Conservation (phyloP, 2,329 filamentous ascomycete genomes). For the Claviceps capensis region DNA sequence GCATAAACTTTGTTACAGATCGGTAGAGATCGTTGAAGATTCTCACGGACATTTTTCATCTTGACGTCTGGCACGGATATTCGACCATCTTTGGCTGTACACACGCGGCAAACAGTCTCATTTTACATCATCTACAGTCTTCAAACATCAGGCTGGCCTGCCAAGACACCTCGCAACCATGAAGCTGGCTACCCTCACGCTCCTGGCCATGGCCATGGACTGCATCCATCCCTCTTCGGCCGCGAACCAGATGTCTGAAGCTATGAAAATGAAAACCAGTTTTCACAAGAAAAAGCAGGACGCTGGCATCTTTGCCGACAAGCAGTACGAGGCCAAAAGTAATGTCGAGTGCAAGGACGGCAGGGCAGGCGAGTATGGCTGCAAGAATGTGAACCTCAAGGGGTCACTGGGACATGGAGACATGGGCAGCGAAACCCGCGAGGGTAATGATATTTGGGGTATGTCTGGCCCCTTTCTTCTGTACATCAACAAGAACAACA, state of each 20-base stretch:
- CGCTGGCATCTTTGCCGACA: background rate
- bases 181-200: background rate
- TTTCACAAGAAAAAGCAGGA: background rate
- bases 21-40: too few species aligned
- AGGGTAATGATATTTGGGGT: constrained; percentile 23
- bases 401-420: constrained; percentile 23
- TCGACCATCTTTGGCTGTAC: background rate
- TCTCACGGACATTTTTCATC: background rate
- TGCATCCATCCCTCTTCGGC: background rate
- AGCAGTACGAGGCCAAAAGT: background rate
- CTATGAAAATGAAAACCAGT: background rate
- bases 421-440: constrained; percentile 19
- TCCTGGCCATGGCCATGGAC: background rate
- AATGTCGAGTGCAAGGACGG: background rate
- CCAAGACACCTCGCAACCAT: background rate
- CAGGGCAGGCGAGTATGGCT: constrained; percentile 16
- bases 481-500: background rate
- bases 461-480: background rate
- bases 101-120: too few species aligned
- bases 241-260: background rate
- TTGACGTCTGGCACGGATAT: background rate
- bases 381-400: constrained; percentile 22
- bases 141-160: too few species aligned
- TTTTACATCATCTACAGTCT: too few species aligned
- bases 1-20: background rate